These are phyloP conservation scores for Trichophyton verrucosum DNA, from an alignment of 2,329 filamentous ascomycete species.

Conservation along the genomic window DNA sequence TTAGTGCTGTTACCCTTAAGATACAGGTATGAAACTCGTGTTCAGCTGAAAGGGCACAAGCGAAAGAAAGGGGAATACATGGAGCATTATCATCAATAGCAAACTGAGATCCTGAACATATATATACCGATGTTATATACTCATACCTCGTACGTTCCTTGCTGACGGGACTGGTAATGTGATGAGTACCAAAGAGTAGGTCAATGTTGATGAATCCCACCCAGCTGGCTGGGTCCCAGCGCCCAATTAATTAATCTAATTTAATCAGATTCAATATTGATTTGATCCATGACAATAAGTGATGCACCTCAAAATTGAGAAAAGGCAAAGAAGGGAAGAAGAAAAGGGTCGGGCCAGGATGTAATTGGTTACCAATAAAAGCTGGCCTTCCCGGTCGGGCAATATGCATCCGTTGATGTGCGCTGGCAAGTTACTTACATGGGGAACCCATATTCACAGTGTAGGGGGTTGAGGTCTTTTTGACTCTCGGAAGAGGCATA, in stretches of 20 bases:
- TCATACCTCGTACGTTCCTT: not conserved
- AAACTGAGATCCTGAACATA: not conserved
- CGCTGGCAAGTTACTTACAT: not conserved
- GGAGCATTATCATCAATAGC: not conserved
- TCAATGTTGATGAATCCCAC: not conserved
- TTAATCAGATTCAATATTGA: constrained; percentile 1
- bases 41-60: not conserved
- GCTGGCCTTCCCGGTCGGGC: not conserved
- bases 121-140: not conserved
- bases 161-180: not conserved
- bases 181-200: not conserved
- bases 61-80: not conserved
- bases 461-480: not conserved
- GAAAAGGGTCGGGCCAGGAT: not conserved
- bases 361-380: constrained; percentile 1
- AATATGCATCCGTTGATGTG: not conserved
- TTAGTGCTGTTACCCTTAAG: not conserved
- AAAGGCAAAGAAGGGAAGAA: not conserved
- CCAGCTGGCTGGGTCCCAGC: not conserved
- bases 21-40: not conserved
- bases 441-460: not conserved
- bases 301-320: not conserved
- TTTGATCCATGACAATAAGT: not conserved
- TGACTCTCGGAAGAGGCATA: not conserved
- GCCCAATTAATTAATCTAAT: not conserved